phyloP scores from a whole-genome alignment of 106 monocot genomes.

The Apostasia ramifera region DNA sequence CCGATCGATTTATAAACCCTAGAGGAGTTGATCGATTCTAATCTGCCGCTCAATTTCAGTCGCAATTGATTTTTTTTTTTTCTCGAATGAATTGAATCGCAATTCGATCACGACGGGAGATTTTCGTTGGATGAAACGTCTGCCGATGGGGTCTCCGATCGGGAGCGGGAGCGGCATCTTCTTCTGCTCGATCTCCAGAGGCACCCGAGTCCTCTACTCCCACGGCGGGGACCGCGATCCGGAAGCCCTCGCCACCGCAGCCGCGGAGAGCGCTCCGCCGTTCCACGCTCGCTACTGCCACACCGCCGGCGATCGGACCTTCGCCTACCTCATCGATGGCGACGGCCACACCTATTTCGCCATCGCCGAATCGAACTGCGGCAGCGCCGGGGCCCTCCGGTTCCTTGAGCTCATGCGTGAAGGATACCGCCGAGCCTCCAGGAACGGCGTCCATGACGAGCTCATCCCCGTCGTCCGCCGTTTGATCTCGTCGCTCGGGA shows the following conservation, averaged over 20 bases:
- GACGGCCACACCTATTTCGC: slow-evolving; percentile 7
- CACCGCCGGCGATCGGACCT: slow-evolving; percentile 6
- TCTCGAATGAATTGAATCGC: too few species aligned
- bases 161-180: neutral
- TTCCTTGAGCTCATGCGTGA: slow-evolving; percentile 2
- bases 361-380: neutral
- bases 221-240: neutral
- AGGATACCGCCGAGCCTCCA: neutral
- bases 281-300: neutral
- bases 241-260: neutral
- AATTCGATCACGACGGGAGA: too few species aligned
- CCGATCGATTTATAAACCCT: too few species aligned
- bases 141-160: neutral
- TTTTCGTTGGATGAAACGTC: too few species aligned
- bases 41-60: too few species aligned
- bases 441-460: neutral
- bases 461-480: neutral
- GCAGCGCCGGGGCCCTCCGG: neutral
- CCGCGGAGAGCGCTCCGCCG: neutral
- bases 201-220: neutral
- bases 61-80: too few species aligned
- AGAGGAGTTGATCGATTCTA: too few species aligned
- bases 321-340: slow-evolving; percentile 4
- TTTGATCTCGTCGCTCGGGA: neutral
- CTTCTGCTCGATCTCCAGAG: slow-evolving; percentile 1